Conservation (phyloP, 768 basidiomycete species). For the Lactarius vividus region DNA sequence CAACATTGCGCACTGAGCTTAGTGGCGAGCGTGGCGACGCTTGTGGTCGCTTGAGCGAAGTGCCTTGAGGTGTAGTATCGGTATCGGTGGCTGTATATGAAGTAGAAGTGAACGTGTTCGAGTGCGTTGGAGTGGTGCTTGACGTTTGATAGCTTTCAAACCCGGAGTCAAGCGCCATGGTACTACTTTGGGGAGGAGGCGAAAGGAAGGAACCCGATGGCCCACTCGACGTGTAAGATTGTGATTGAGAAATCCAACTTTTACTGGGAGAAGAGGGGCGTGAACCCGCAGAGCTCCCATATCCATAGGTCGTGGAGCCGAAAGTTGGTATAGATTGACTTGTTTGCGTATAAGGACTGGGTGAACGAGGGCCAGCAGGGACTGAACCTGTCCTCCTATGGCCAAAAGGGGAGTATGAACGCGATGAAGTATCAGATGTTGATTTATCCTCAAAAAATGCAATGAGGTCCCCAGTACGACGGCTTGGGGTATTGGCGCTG, state of each 20-base stretch:
- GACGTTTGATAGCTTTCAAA: conserved; percentile 34
- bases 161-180: conserved; percentile 34
- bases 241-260: conserved; percentile 37
- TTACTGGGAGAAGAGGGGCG: conserved; percentile 51
- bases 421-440: conserved; percentile 35
- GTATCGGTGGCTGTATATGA: conserved; percentile 39
- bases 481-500: conserved; percentile 40
- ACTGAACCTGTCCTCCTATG: conserved; percentile 56
- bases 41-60: conserved; percentile 59
- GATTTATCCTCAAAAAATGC: conserved; percentile 67
- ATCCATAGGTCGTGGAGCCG: conserved; percentile 38
- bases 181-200: conserved; percentile 40
- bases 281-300: conserved; percentile 39
- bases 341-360: conserved; percentile 38
- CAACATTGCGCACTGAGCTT: conserved; percentile 72
- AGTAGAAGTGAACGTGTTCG: conserved; percentile 43
- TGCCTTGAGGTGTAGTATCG: conserved; percentile 38
- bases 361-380: conserved; percentile 38
- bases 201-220: conserved; percentile 44
- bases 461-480: conserved; percentile 67
- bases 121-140: conserved; percentile 32
- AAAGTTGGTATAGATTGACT: conserved; percentile 44
- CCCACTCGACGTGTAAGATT: conserved; percentile 27
- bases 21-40: conserved; percentile 66
- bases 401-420: conserved; percentile 33